Evolutionary conservation across 768 basidiomycete genomes (phyloP), one percentile per base, ranked within the genome.

Genomic region (Saitozyma sp.): DNA sequence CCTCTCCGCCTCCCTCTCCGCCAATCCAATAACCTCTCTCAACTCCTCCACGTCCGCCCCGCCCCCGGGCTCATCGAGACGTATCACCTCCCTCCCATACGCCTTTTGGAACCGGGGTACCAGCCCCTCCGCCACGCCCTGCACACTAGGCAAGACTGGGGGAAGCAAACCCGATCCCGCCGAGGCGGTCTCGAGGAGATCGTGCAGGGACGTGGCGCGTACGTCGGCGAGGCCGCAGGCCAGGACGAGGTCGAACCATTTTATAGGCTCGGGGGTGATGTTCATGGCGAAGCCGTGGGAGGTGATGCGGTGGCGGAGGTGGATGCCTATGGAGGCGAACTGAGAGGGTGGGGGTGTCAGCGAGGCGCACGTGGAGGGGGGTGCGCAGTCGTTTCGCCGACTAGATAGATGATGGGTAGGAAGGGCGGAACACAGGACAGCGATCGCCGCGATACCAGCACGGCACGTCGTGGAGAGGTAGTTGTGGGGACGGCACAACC

Each of bases 211-310:
- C 0, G 86, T 88, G 0, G 93, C 91, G 58, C 82, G 85, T 46
- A 98, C 92, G 62, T 90, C 89, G 9, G 83, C 84, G 53, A 97
- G 82, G 3, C 96, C 96, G 78, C 96, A 99, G 2, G 95, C 96
- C 6, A 95, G 86, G 55, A 98, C 84, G 60, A 85, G 82, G 70
- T 89, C 83, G 75, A 99, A 97, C 95, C 95, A 98, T 20, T 81
- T 66, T 29, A 87, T 75, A 5, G 92, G 92, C 66, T 96, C 89
- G 38, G 78, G 80, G 0, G 92, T 91, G 62, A 97, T 83, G 79
- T 99, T 99, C 75, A 97, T 81, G 1, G 93, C 86, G 80, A 99
- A 96, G 1, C 96, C 96, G 77, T 99, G 96, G 29, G 88, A 89
- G 50, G 96, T 95, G 59, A 99, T 84, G 50, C 95, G 86, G 75